phyloP scores from a whole-genome alignment of 192 early-diverging fungal genomes.

The Chytriomyces sp. region DNA sequence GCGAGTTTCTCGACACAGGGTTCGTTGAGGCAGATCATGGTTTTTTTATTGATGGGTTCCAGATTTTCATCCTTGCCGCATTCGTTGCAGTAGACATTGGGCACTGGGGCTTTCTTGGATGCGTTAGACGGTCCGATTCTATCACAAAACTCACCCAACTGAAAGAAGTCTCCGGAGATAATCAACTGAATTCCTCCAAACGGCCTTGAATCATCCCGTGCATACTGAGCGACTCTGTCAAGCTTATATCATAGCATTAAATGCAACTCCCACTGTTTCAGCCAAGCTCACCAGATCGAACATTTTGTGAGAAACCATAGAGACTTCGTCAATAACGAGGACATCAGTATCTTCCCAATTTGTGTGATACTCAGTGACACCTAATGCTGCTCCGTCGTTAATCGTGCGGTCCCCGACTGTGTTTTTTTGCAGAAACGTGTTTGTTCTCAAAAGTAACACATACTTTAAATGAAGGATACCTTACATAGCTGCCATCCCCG shows the following conservation, averaged over 20 bases:
- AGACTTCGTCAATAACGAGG: conserved; percentile 28
- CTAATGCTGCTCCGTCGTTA: not conserved
- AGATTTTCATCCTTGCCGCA: too few relatives aligned
- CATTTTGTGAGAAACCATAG: conserved; percentile 19
- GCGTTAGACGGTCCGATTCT: too few relatives aligned
- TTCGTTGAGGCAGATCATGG: not conserved
- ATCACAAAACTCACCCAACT: too few relatives aligned
- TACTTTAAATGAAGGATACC: not conserved
- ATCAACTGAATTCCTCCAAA: conserved; percentile 27
- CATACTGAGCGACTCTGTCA: not conserved
- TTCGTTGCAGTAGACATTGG: not conserved
- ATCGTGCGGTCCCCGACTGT: not conserved
- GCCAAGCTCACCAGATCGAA: conserved; percentile 14
- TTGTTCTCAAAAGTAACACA: not conserved
- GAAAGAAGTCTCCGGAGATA: conserved; percentile 27
- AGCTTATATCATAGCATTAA: not conserved
- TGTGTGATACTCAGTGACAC: not conserved
- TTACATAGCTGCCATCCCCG: conserved; percentile 25
- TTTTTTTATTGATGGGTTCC: not conserved
- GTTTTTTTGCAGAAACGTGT: not conserved
- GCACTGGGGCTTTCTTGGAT: too few relatives aligned
- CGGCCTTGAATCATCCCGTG: not conserved
- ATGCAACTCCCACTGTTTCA: too few relatives aligned
- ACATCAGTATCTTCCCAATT: conserved; percentile 18
- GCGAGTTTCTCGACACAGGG: not conserved